Base-by-base conservation (phyloP, 129 eudicot genomes). In the Heracleum sosnowskyi region DNA sequence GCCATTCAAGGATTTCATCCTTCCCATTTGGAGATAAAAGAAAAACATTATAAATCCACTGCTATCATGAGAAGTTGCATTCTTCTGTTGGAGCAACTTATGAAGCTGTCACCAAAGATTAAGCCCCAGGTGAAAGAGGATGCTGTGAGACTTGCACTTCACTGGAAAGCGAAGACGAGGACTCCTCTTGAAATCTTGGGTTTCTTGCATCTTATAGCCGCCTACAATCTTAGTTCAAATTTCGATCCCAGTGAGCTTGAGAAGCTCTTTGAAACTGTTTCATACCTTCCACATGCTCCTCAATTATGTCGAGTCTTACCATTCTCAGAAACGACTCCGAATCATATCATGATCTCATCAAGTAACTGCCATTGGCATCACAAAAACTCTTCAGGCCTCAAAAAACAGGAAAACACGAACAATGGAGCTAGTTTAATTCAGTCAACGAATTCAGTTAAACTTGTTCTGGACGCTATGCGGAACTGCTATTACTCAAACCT, bases 1-100 rank as follows among this genome's bases (percentile, higher is more conserved):
- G 89, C 86, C 55, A 79, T 85, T 70, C 76, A 44, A 71, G 89
- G 86, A 53, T 85, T 85, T 64, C 82, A 75, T 53, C 82, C 87
- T 77, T 82, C 77, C 2, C 78, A 81, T 47, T 68, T 75, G n/a
- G 73, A 63, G 78, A 55, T 69, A 10, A 79, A 76, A 66, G 49
- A 71, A 39, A 11, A 20, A 75, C 81, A 42, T 75, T 76, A 37
- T 36, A 53, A 76, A 26, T 64, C 9, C 36, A 28, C 31, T 55
- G 49, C 78, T 20, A 81, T 85, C 18, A 79, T 83, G 79, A 85
- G 79, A 34, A 82, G 81, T 62, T 82, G 86, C 55, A 71, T 82
- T 57, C 37, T 82, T 74, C 57, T 85, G 75, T 76, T 85, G 49
- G 80, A 82, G 79, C 83, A 82, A 76, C 44, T 85, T 18, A 70